Evolutionary conservation across 2,329 filamentous ascomycete species (phyloP), one percentile per base, ranked within the genome.

Genomic region (Aspergillus costaricaensis): DNA sequence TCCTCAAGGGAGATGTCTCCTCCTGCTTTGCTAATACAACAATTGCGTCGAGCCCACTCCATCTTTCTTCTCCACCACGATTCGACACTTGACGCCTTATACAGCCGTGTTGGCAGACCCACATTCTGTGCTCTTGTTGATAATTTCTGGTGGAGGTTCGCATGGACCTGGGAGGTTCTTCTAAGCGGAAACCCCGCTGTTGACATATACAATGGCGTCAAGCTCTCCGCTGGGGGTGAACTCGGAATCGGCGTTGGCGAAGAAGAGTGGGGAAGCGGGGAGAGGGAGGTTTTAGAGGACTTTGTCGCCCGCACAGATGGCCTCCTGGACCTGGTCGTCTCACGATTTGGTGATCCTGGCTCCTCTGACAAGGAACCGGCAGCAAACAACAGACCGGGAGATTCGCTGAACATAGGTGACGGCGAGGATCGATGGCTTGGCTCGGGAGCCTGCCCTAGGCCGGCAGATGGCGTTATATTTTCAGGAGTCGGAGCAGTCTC

Each of bases 171-270:
- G 95, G 92, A 94, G 67, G 90, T 98, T 12, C 84, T 96, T 66
- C 82, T 99, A 44, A 91, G 94, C 71, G 94, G 92, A 8, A 97
- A 96, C 68, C 95, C 95, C 0, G 88, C 89, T 2, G 86, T 89
- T 1, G 88, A 89, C 64, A 82, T 96, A 5, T 92, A 92, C 70
- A 87, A 89, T 10, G 92, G 91, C 5, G 87, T 96, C 71, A 96
- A 96, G 75, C 82, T 99, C 32, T 91, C 93, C 12, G 91, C 90
- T 6, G 92, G 91, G 36, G 94, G 95, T 17, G 94, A 98, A 77
- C 85, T 98, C 25, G 95, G 95, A 15, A 86, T 97, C 49, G 95
- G 95, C 0, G 95, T 98, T 1, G 95, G 95, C 17, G 95, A 98
- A 74, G 95, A 98, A 78, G 91, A 97, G 58, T 89, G 92, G 74